phyloP scores from a whole-genome alignment of 345 rosid species.

The Rubroshorea leprosula region DNA sequence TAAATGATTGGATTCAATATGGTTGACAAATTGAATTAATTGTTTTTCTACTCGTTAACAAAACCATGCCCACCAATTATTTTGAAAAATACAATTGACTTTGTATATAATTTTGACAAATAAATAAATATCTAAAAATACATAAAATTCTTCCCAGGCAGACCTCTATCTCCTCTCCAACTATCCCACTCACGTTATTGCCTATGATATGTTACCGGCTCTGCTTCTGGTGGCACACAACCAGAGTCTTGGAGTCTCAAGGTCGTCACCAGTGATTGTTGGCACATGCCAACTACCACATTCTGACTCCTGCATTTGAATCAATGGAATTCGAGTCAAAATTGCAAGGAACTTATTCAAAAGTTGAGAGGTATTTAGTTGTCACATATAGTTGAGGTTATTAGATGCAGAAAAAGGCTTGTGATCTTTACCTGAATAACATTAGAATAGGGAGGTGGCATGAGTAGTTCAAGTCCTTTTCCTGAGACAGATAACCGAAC shows the following conservation, averaged over 20 bases:
- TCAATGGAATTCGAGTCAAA: background rate
- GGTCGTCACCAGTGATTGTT: conserved; percentile 48
- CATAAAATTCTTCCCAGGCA: too few species aligned
- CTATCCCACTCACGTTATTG: too few species aligned
- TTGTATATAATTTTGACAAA: too few species aligned
- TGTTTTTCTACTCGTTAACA: too few species aligned
- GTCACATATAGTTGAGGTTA: background rate
- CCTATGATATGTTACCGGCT: background rate
- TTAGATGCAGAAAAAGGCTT: too few species aligned
- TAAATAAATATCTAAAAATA: too few species aligned
- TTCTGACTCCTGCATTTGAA: conserved; percentile 69
- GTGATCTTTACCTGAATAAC: conserved; percentile 75
- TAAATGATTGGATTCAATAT: too few species aligned
- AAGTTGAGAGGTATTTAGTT: background rate
- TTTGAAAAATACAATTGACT: too few species aligned
- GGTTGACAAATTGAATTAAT: too few species aligned
- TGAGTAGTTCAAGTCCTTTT: conserved; percentile 44
- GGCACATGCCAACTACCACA: conserved; percentile 90
- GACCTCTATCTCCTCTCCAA: too few species aligned
- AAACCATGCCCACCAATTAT: too few species aligned
- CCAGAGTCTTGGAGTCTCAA: conserved; percentile 71
- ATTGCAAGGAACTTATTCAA: too few species aligned
- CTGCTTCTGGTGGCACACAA: conserved; percentile 52
- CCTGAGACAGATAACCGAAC: conserved; percentile 54
- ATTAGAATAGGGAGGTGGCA: conserved; percentile 96